Evolutionary conservation across 306 rosid species (phyloP), one percentile per base, ranked within the genome.

Genomic region (Prunus mume): DNA sequence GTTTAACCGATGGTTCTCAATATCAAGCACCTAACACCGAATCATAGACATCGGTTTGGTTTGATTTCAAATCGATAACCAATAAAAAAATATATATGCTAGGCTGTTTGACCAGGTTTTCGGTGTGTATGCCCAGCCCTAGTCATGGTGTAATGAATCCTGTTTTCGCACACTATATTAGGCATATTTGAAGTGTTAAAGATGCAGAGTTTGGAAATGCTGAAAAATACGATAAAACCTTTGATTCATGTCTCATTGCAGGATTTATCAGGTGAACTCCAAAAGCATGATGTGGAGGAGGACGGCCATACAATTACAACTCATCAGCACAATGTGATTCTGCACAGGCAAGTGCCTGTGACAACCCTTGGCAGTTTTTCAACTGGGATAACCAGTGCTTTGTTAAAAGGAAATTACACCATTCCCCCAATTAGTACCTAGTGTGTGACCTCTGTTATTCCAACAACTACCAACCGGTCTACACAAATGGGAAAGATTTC

Each of bases 261-360:
- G 68, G 56, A 43, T 30, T 34, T 57, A 38, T 22, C 12, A 41
- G 56, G 24, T 18, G 55, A 72, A 57, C 56, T 13, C 6, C 22
- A 4, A 11, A 72, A 57, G 55, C 56, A 17, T 72, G 76, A 10
- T 72, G 67, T 43, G 76, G 76, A 72, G 55, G 67, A 9, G 76
- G 76, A 15, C 55, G 76, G 6, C 38, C 67, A 57, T 72, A 57
- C 76, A 57, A 57, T 57, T 72, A 38, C 55, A 72, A 57, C 41
- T 72, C 55, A 43, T 72, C 67, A 5, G 76, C 56, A 10, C 17
- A 38, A 57, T 57, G 76, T 43, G 76, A 68, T 10, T 3, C 55
- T 43, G 14, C 7, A 15, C 15, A 41, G 25, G 76, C 76, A 38
- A 72, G 52, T 41, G 67, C 66, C 24, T 72, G 43, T 57, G 43